Evolutionary conservation across 1,284 basidiomycete genomes (phyloP), one percentile per base, ranked within the genome.

Genomic region (Cryptococcus hybrid): DNA sequence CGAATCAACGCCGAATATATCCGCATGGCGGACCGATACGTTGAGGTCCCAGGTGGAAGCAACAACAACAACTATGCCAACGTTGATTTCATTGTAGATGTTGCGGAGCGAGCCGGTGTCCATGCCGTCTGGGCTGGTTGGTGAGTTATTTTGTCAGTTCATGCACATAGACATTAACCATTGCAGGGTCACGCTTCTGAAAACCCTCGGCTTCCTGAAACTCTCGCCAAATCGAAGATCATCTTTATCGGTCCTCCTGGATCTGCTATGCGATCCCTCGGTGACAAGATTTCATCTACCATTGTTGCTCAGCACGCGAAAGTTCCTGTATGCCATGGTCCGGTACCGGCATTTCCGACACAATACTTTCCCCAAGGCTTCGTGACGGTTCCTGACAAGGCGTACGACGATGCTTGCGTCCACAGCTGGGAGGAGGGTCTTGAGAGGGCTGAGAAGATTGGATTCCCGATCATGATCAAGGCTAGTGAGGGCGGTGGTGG

Each of bases 1-100:
- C 69, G 67, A 75, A 93, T 98, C 79, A 99, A 99, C 74, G 96
- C 96, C 45, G 96, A 99, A 77, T 99, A 99, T 80, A 99, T 99
- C 78, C 90, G 96, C 67, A 99, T 99, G 96, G 96, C 96, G 39
- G 96, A 99, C 79, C 88, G 94, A 72, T 99, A 96, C 76, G 90
- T 99, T 69, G 96, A 99, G 80, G 96, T 99, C 6, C 95, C 96
- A 30, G 96, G 96, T 66, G 96, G 96, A 61, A 86, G 88, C 51
- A 99, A 99, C 80, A 99, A 99, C 84, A 96, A 99, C 84, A 99
- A 99, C 81, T 99, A 99, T 76, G 96, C 96, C 69, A 99, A 99
- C 76, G 96, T 99, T 69, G 96, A 99, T 76, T 88, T 98, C 70
- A 99, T 99, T 71, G 91, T 99, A 63, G 96, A 99, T 74, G 87